Percentiles rank a stretch among this genome's conserved stretches.
Conservation (phyloP, 2,329 filamentous ascomycete species). For the Botrytis elliptica region DNA sequence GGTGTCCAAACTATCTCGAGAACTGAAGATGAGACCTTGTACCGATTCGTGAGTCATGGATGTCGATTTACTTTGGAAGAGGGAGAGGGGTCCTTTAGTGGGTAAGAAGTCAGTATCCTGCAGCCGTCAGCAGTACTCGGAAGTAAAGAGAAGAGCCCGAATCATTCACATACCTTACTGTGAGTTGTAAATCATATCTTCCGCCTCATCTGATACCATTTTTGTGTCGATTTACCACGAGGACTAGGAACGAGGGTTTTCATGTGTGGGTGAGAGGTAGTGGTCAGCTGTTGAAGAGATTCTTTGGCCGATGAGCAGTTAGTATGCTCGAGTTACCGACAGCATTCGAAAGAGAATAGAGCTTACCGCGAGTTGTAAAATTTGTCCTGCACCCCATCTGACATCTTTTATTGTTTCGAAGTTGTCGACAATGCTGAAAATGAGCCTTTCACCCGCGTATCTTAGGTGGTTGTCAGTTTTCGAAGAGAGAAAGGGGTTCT, state of each 20-base stretch:
- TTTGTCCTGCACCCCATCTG: neutral
- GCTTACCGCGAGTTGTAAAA: neutral
- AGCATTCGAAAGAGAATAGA: neutral
- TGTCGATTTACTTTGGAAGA: neutral
- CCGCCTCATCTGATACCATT: neutral
- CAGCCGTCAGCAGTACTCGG: neutral
- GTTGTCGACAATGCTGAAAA: neutral
- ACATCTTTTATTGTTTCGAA: neutral
- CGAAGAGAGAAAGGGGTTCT: neutral
- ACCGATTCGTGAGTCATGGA: neutral
- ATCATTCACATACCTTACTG: neutral
- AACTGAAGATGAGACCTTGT: neutral
- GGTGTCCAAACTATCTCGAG: accelerated
- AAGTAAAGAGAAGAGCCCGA: neutral
- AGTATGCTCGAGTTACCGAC: neutral
- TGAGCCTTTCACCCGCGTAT: neutral
- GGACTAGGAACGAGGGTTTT: neutral
- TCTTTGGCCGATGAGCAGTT: neutral
- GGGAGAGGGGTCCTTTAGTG: neutral
- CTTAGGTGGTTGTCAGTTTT: neutral
- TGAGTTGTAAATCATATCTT: neutral
- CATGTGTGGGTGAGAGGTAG: accelerated
- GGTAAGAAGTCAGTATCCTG: neutral
- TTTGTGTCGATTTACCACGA: neutral
- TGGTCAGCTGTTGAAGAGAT: neutral